Conservation (phyloP, 2,329 filamentous ascomycete species). For the Aspergillus eucalypticola region DNA sequence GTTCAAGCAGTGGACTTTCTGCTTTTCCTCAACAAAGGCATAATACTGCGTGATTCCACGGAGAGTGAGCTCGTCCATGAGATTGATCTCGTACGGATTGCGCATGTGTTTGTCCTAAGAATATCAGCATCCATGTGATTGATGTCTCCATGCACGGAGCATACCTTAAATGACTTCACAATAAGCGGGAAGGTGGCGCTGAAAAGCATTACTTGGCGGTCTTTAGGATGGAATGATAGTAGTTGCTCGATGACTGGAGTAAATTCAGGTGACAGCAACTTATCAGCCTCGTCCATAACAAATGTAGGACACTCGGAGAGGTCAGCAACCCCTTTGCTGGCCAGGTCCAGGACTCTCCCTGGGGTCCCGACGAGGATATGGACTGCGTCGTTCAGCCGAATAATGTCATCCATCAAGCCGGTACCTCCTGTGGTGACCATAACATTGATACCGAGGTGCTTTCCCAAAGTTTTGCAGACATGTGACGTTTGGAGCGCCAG, state of each 20-base stretch:
- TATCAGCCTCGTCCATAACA: slow-evolving; percentile 99
- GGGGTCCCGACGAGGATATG: slow-evolving; percentile 98
- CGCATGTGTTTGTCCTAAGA: slow-evolving; percentile 85
- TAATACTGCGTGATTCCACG: slow-evolving; percentile 99
- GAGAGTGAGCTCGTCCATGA: slow-evolving; percentile 98
- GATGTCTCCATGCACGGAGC: not conserved
- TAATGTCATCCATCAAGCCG: slow-evolving; percentile 91
- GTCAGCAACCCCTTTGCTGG: slow-evolving; percentile 94
- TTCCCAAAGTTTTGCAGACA: slow-evolving; percentile 97
- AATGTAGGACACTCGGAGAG: slow-evolving; percentile 96
- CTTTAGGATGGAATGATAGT: slow-evolving; percentile 91
- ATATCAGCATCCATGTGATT: slow-evolving; percentile 31
- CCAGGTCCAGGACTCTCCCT: slow-evolving; percentile 91
- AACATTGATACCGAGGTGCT: slow-evolving; percentile 95
- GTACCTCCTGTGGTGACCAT: slow-evolving; percentile 99
- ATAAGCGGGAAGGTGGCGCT: slow-evolving; percentile 96
- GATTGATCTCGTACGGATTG: slow-evolving; percentile 95
- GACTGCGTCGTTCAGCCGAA: slow-evolving; percentile 88
- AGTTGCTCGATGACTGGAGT: slow-evolving; percentile 97
- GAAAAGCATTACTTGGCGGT: slow-evolving; percentile 99
- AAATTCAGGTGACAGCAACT: slow-evolving; percentile 93
- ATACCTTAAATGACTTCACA: slow-evolving; percentile 85
- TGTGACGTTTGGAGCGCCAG: slow-evolving; percentile 97
- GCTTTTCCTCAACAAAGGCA: slow-evolving; percentile 97
- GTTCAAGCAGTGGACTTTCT: slow-evolving; percentile 98